Conservation (phyloP, 441 rosid genomes). For the Gossypium schwendimanii region DNA sequence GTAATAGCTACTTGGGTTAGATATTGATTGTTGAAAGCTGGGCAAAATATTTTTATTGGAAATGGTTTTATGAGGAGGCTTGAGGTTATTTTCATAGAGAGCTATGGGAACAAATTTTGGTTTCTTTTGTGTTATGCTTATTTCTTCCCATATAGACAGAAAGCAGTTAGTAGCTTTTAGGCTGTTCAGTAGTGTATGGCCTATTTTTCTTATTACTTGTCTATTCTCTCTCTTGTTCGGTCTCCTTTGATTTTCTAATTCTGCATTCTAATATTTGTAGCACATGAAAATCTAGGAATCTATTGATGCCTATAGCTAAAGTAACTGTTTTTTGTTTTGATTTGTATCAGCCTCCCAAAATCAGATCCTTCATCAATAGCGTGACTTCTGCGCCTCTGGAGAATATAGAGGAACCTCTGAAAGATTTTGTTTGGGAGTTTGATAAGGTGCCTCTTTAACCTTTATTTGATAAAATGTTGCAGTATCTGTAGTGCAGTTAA, state of each 20-base stretch:
- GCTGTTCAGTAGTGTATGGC: not conserved
- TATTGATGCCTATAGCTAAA: not conserved
- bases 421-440: conserved; percentile 79
- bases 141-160: not conserved
- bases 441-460: conserved; percentile 53
- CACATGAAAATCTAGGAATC: conserved; percentile 5
- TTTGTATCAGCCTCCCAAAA: conserved; percentile 79
- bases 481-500: conserved; percentile 11
- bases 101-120: not conserved
- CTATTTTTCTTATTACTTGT: not conserved
- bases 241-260: not conserved
- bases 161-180: not conserved
- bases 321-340: conserved; percentile 16
- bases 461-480: conserved; percentile 6
- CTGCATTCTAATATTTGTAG: not conserved
- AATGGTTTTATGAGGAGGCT: not conserved
- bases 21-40: not conserved
- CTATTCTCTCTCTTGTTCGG: not conserved
- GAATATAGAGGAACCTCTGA: conserved; percentile 69
- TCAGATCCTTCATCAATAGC: conserved; percentile 68
- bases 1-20: conserved; percentile 1
- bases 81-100: not conserved
- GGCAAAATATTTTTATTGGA: not conserved
- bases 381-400: conserved; percentile 68
- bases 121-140: not conserved